Conservation (phyloP, 495 filamentous ascomycete genomes). For the Hypomontagnella monticulosa region DNA sequence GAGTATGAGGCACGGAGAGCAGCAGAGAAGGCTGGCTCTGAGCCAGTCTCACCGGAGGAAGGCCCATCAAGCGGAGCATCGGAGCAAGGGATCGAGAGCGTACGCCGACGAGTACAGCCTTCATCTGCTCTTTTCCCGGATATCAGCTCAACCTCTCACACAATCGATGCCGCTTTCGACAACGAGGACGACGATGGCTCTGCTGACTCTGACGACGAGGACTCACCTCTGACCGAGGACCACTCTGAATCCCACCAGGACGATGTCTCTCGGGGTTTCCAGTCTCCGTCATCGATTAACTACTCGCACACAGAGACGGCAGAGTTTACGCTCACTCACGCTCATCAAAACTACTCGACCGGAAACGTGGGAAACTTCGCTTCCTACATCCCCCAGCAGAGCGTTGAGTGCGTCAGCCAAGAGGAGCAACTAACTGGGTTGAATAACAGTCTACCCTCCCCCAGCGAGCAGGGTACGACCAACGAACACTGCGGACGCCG, state of each 20-base stretch:
- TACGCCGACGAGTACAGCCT: constrained; percentile 46
- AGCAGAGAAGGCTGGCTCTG: constrained; percentile 58
- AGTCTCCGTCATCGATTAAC: constrained; percentile 20
- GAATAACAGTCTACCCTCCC: constrained; percentile 16
- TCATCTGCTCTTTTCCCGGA: constrained; percentile 51
- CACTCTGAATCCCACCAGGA: constrained; percentile 6
- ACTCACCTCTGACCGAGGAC: constrained; percentile 15
- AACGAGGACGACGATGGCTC: constrained; percentile 40
- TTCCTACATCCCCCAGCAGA: constrained; percentile 5
- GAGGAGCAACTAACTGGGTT: constrained; percentile 3
- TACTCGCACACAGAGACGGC: constrained; percentile 4
- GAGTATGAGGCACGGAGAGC: constrained; percentile 68
- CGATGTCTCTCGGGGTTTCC: constrained; percentile 5
- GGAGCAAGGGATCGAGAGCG: constrained; percentile 46
- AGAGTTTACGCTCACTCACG: neutral
- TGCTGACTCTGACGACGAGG: constrained; percentile 1
- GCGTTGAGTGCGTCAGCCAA: neutral
- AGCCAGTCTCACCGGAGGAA: constrained; percentile 49
- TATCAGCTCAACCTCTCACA: constrained; percentile 30
- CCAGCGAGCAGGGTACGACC: constrained; percentile 14
- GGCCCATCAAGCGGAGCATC: constrained; percentile 28
- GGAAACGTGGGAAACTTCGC: neutral
- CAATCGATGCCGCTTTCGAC: constrained; percentile 22
- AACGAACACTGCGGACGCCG: constrained; percentile 6
- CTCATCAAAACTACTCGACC: constrained; percentile 16